These are phyloP conservation scores for Tremella mesenterica DNA, from an alignment of 768 basidiomycete genomes.

Conservation along the genomic window DNA sequence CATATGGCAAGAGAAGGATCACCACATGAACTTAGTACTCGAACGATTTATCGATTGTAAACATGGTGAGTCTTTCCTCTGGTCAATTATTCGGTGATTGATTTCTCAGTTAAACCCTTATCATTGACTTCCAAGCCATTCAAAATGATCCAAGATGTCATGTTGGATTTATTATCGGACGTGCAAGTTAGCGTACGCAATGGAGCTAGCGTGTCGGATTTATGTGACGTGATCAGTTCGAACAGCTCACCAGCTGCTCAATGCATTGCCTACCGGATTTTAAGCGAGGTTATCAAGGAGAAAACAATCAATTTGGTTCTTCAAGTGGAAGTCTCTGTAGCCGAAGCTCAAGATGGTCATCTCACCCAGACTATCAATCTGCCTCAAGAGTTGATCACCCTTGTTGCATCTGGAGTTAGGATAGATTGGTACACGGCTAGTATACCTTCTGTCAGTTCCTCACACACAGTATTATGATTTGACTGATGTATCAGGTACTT, in stretches of 20 bases:
- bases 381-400: constrained; percentile 58
- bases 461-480: neutral
- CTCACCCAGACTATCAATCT: constrained; percentile 49
- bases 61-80: constrained; percentile 24
- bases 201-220: constrained; percentile 58
- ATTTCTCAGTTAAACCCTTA: constrained; percentile 11
- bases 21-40: constrained; percentile 55
- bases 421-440: constrained; percentile 22
- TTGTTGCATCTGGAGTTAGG: constrained; percentile 50
- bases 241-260: constrained; percentile 62
- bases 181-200: constrained; percentile 54
- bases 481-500: constrained; percentile 18
- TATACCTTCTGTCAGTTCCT: constrained; percentile 5
- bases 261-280: constrained; percentile 64
- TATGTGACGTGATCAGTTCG: constrained; percentile 61
- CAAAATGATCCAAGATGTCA: constrained; percentile 54
- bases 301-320: constrained; percentile 76
- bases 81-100: neutral
- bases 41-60: constrained; percentile 51
- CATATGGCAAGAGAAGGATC: constrained; percentile 56
- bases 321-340: constrained; percentile 57
- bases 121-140: constrained; percentile 51
- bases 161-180: constrained; percentile 61
- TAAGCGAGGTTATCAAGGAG: constrained; percentile 61
- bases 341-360: constrained; percentile 56